Percentiles rank a stretch among this genome's conserved stretches.
These are phyloP conservation scores for Neurospora discreta DNA, from an alignment of 495 filamentous ascomycete genomes.

Conservation along the genomic window DNA sequence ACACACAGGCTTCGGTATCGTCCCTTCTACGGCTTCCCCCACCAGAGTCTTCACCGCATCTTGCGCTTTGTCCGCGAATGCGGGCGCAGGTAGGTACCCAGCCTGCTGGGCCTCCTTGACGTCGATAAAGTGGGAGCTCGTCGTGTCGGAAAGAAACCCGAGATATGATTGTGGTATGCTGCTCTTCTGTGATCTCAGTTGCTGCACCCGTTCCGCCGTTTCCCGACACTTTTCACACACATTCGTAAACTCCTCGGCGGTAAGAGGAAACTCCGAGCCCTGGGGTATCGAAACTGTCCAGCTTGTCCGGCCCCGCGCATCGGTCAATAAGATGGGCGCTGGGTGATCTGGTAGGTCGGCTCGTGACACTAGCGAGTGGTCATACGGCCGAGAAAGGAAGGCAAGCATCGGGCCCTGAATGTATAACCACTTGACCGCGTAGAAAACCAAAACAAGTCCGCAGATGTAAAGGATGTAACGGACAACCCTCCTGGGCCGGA, in stretches of 20 bases:
- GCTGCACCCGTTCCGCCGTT: slow-evolving; percentile 37
- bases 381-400: slow-evolving; percentile 17
- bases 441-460: slow-evolving; percentile 28
- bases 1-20: slow-evolving; percentile 40
- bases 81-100: slow-evolving; percentile 38
- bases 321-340: slow-evolving; percentile 47
- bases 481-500: slow-evolving; percentile 37
- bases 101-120: slow-evolving; percentile 49
- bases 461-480: slow-evolving; percentile 33
- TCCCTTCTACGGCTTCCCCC: slow-evolving; percentile 22
- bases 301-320: slow-evolving; percentile 42
- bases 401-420: slow-evolving; percentile 14
- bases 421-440: slow-evolving; percentile 14
- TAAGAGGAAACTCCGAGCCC: slow-evolving; percentile 45
- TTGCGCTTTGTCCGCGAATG: slow-evolving; percentile 7
- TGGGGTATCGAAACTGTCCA: slow-evolving; percentile 65
- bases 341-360: slow-evolving; percentile 42
- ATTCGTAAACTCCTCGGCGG: slow-evolving; percentile 43
- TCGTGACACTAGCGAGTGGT: slow-evolving; percentile 40
- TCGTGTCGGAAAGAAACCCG: slow-evolving; percentile 45
- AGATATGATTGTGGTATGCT: slow-evolving; percentile 28
- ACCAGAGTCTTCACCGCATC: slow-evolving; percentile 20
- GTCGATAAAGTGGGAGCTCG: slow-evolving; percentile 56
- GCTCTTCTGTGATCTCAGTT: slow-evolving; percentile 30
- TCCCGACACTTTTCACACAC: slow-evolving; percentile 49